phyloP scores from a whole-genome alignment of 2,329 filamentous ascomycete species.

The Penicillium sclerotigenum region DNA sequence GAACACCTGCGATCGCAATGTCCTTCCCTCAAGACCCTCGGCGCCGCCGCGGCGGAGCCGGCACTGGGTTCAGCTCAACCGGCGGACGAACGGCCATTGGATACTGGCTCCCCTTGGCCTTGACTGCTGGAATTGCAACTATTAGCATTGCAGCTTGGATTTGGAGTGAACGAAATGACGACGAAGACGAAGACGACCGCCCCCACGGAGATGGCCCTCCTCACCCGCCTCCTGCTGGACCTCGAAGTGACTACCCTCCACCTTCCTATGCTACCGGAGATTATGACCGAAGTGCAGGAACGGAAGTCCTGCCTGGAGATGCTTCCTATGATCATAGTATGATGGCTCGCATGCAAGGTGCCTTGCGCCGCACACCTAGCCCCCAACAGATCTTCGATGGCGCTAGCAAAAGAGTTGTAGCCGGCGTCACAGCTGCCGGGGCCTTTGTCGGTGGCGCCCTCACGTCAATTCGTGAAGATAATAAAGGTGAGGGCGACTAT shows the following conservation, averaged over 20 bases:
- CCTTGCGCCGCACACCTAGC: constrained; percentile 75
- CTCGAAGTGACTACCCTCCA: constrained; percentile 26
- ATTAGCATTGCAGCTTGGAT: constrained; percentile 86
- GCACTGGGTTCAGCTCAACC: constrained; percentile 42
- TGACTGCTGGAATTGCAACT: constrained; percentile 85
- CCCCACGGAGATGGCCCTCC: constrained; percentile 35
- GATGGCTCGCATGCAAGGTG: constrained; percentile 75
- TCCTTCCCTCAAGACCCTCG: constrained; percentile 41
- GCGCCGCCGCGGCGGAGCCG: constrained; percentile 37
- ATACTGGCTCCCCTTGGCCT: constrained; percentile 84
- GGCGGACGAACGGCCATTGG: constrained; percentile 47
- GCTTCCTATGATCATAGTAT: constrained; percentile 56
- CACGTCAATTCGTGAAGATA: constrained; percentile 79
- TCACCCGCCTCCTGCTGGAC: constrained; percentile 26
- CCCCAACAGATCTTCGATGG: constrained; percentile 85
- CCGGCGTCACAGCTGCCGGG: constrained; percentile 78
- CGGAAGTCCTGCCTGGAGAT: constrained; percentile 30
- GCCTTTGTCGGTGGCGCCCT: constrained; percentile 79
- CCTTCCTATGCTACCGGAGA: constrained; percentile 29
- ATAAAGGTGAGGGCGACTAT: constrained; percentile 70
- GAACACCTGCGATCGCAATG: constrained; percentile 33
- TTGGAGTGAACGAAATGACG: constrained; percentile 81
- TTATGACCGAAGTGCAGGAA: constrained; percentile 35
- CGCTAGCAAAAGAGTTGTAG: constrained; percentile 75
- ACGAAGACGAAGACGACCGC: constrained; percentile 64